A percentile compares a stretch with the other conserved stretches of the same genome.
phyloP scores from a whole-genome alignment of 208 protist genomes.

The Trypanosoma rangeli region DNA sequence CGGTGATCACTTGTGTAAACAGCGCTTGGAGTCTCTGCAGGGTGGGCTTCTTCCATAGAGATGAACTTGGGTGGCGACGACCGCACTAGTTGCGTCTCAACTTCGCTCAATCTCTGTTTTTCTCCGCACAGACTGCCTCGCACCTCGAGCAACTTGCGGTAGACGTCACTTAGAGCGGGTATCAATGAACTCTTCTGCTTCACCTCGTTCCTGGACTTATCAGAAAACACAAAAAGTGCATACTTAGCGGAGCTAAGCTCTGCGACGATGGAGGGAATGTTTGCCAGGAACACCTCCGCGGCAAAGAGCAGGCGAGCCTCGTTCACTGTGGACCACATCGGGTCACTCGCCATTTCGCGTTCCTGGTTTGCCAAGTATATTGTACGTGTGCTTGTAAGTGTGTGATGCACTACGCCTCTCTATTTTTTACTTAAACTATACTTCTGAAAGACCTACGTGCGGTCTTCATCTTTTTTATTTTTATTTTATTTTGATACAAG shows the following conservation, averaged over 20 bases:
- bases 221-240: conserved; percentile 63
- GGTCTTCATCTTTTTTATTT: neutral
- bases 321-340: conserved; percentile 2
- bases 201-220: conserved; percentile 68
- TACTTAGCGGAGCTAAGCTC: conserved; percentile 75
- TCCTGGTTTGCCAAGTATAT: neutral
- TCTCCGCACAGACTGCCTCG: conserved; percentile 30
- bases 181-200: conserved; percentile 63
- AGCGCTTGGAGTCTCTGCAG: neutral
- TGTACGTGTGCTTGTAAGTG: neutral
- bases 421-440: neutral
- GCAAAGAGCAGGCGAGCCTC: conserved; percentile 62
- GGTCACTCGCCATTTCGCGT: neutral
- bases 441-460: neutral
- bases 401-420: neutral
- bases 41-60: neutral
- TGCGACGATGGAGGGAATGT: conserved; percentile 52
- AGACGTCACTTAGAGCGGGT: conserved; percentile 50
- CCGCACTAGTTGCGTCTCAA: conserved; percentile 49
- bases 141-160: conserved; percentile 31
- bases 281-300: conserved; percentile 60
- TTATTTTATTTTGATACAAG: neutral
- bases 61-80: conserved; percentile 48
- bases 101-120: conserved; percentile 33
- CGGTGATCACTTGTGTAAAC: neutral